These are phyloP conservation scores for Ettlia oleoabundans DNA, from an alignment of 139 green algal species.

Conservation along the genomic window DNA sequence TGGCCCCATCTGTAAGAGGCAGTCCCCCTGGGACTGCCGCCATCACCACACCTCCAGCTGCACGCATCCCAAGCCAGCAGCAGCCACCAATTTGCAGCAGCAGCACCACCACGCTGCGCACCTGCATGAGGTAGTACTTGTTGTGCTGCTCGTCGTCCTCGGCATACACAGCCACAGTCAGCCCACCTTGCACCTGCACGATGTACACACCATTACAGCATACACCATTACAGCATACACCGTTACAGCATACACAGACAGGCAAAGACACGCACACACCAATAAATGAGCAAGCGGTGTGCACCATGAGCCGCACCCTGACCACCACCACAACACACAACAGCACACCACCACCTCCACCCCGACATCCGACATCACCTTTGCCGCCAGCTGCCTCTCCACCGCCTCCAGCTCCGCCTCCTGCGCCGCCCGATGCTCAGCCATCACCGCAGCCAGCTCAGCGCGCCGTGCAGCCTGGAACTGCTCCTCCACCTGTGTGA, in stretches of 20 bases:
- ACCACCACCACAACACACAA: no score
- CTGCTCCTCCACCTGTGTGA: neutral
- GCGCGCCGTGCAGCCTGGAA: neutral
- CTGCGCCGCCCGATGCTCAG: neutral
- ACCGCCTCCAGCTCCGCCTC: neutral
- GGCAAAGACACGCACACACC: no score
- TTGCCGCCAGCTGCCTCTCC: neutral
- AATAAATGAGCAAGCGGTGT: no score
- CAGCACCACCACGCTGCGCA: neutral
- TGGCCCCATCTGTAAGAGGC: no score
- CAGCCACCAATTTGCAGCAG: neutral
- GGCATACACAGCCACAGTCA: conserved; percentile 15
- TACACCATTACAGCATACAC: no score
- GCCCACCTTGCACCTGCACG: neutral
- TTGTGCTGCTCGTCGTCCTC: conserved; percentile 2
- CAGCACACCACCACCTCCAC: no score
- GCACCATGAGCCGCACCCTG: no score
- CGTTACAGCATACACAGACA: no score
- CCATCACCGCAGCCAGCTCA: neutral
- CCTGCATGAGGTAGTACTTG: conserved; percentile 2
- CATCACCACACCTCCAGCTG: neutral
- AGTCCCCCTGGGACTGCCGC: no score
- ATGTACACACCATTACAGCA: neutral
- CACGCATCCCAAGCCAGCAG: neutral
- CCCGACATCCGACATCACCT: no score